Evolutionary conservation across 192 early-diverging fungal genomes (phyloP).

Genomic region (Chytriomyces hyalinus): DNA sequence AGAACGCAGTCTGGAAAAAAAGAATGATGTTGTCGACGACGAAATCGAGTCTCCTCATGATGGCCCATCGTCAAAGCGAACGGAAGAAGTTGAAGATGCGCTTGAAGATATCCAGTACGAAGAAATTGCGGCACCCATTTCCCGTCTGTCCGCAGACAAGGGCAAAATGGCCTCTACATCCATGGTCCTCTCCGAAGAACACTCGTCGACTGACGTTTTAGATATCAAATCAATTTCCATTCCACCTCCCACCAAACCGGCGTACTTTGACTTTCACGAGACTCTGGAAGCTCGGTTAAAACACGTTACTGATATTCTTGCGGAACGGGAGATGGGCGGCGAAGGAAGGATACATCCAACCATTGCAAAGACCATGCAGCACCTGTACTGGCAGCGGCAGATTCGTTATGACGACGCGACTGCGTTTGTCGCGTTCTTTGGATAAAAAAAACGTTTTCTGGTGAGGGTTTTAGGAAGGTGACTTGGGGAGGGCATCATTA

Average conservation of each 20-base stretch:
- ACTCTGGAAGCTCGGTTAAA: constrained; percentile 7
- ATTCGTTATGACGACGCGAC: constrained; percentile 57
- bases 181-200: background rate
- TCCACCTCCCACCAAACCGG: constrained; percentile 18
- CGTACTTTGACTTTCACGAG: constrained; percentile 24
- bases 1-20: background rate
- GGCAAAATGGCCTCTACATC: background rate
- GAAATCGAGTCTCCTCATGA: background rate
- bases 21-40: background rate
- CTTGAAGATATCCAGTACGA: background rate
- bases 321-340: constrained; percentile 22
- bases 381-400: constrained; percentile 43
- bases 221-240: background rate
- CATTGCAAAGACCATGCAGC: constrained; percentile 18
- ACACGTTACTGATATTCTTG: constrained; percentile 22
- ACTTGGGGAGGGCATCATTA: too few relatives aligned
- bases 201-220: background rate
- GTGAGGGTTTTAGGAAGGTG: too few relatives aligned
- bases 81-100: background rate
- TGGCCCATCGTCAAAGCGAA: background rate
- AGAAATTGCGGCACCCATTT: too few relatives aligned
- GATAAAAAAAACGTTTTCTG: background rate
- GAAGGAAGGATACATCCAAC: constrained; percentile 24
- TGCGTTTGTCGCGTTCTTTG: constrained; percentile 48
- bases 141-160: background rate